These are phyloP conservation scores for Erysiphe pulchra DNA, from an alignment of 2,329 filamentous ascomycete species.

Conservation along the genomic window DNA sequence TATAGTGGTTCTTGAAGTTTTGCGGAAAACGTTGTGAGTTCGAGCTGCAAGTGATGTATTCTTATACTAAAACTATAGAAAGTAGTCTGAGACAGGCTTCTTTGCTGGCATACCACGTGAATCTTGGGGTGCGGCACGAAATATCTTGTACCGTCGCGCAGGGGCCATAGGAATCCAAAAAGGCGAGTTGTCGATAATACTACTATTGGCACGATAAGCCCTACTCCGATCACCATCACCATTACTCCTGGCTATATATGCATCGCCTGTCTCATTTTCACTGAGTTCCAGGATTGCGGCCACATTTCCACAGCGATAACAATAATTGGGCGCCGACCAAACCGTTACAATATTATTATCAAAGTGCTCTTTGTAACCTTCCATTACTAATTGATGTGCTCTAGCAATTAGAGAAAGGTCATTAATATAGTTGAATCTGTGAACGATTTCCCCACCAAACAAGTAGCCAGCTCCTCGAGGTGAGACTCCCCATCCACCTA, in stretches of 20 bases:
- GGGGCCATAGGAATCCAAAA: conserved; percentile 73
- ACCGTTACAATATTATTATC: conserved; percentile 96
- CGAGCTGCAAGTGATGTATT: too few relatives aligned
- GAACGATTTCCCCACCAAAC: conserved; percentile 89
- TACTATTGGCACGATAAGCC: background rate
- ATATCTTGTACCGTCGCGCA: conserved; percentile 93
- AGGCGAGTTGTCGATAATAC: conserved; percentile 3
- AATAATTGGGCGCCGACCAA: conserved; percentile 88
- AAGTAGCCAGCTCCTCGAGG: conserved; percentile 86
- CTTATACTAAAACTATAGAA: conserved; percentile 23
- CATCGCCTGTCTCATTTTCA: conserved; percentile 47
- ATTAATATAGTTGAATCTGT: conserved; percentile 99
- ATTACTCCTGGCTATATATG: conserved; percentile 12
- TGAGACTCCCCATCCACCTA: conserved; percentile 88
- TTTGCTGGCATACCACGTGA: conserved; percentile 94
- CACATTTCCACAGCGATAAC: conserved; percentile 96
- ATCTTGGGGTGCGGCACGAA: conserved; percentile 96
- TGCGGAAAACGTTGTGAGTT: too few relatives aligned
- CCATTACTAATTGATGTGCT: conserved; percentile 97
- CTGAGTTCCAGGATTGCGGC: conserved; percentile 99
- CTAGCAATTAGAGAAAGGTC: conserved; percentile 83
- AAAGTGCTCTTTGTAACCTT: conserved; percentile 98
- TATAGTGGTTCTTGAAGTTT: too few relatives aligned
- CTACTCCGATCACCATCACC: conserved; percentile 18
- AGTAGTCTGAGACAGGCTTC: conserved; percentile 94